Conservation (phyloP, 768 basidiomycete species). For the Glaciozyma martinii region DNA sequence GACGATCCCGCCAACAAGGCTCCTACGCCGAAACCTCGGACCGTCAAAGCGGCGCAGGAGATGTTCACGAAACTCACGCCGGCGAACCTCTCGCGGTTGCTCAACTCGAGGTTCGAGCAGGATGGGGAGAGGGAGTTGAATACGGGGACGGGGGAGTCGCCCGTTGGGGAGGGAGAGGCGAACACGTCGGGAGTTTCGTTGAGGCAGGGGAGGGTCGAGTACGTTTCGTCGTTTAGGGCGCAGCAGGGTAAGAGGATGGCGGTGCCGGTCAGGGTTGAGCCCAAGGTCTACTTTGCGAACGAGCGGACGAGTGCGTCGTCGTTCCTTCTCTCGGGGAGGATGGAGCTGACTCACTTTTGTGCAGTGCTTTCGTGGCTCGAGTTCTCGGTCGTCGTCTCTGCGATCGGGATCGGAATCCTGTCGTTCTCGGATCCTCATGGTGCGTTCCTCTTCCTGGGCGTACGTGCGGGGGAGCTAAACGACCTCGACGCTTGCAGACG, state of each 20-base stretch:
- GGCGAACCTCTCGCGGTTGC: slow-evolving; percentile 48
- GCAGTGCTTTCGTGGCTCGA: slow-evolving; percentile 71
- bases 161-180: slow-evolving; percentile 1
- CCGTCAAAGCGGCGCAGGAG: slow-evolving; percentile 30
- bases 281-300: slow-evolving; percentile 94
- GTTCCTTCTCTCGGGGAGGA: neutral
- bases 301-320: slow-evolving; percentile 62
- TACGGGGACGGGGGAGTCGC: slow-evolving; percentile 6
- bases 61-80: slow-evolving; percentile 49
- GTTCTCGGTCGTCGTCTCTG: slow-evolving; percentile 74
- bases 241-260: slow-evolving; percentile 81
- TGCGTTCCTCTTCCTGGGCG: neutral
- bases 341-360: neutral
- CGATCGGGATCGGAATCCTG: slow-evolving; percentile 78
- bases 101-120: slow-evolving; percentile 37
- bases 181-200: slow-evolving; percentile 18
- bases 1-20: slow-evolving; percentile 4
- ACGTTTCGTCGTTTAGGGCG: slow-evolving; percentile 59
- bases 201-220: slow-evolving; percentile 42
- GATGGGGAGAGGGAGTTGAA: slow-evolving; percentile 31
- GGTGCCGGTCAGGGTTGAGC: slow-evolving; percentile 91
- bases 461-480: slow-evolving; percentile 6
- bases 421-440: slow-evolving; percentile 31
- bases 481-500: slow-evolving; percentile 40
- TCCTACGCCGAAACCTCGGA: neutral